Conservation (phyloP, 257 asterid species). For the Gentiana straminea region DNA sequence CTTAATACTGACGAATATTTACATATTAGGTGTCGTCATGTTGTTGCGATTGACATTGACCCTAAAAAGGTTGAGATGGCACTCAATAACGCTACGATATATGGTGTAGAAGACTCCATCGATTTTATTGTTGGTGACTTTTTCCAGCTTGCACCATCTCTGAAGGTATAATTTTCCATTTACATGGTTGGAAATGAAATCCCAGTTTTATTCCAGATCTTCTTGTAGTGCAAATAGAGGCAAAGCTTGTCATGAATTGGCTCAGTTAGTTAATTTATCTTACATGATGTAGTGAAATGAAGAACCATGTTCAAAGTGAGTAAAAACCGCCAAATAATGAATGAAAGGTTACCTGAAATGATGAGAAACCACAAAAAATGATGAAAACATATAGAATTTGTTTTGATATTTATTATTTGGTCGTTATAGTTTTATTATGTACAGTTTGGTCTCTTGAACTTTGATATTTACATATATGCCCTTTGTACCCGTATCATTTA, state of each 20-base stretch:
- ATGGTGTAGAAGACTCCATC: constrained; percentile 71
- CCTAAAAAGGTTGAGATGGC: constrained; percentile 57
- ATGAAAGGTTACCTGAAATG: too few relatives aligned
- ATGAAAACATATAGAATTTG: too few relatives aligned
- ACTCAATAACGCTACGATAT: constrained; percentile 60
- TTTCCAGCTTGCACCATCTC: constrained; percentile 67
- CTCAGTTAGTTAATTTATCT: not conserved
- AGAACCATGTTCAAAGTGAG: too few relatives aligned
- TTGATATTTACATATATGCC: too few relatives aligned
- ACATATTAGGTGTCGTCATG: constrained; percentile 47
- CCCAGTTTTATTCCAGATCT: not conserved
- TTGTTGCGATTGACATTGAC: constrained; percentile 79
- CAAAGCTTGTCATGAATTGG: too few relatives aligned
- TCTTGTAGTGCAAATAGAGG: too few relatives aligned
- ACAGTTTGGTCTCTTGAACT: too few relatives aligned
- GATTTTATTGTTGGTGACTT: constrained; percentile 81
- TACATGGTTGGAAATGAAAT: not conserved
- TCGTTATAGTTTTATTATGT: too few relatives aligned
- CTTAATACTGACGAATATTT: not conserved
- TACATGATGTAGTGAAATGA: not conserved
- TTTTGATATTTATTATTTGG: too few relatives aligned
- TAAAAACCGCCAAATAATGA: too few relatives aligned
- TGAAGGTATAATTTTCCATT: constrained; percentile 40
- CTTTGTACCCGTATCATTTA: too few relatives aligned
- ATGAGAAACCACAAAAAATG: too few relatives aligned